A percentile compares a stretch with the other conserved stretches of the same genome.
These are phyloP conservation scores for Macaranga tanarius DNA, from an alignment of 441 rosid genomes.

Conservation along the genomic window DNA sequence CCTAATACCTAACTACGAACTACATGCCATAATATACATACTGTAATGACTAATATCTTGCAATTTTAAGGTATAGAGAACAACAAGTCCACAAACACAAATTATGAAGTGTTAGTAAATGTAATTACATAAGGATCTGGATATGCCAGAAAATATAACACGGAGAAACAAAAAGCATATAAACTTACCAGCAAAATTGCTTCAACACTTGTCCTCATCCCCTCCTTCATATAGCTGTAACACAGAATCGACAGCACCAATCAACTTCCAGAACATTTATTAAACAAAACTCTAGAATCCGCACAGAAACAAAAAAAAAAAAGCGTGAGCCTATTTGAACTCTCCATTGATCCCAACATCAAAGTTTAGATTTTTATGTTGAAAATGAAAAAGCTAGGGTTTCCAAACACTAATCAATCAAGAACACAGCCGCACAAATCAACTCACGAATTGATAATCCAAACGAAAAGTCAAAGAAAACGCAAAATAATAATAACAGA, in stretches of 20 bases:
- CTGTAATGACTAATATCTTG: no score
- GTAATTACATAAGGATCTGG: no score
- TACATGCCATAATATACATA: no score
- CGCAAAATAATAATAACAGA: neutral
- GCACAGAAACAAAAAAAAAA: no score
- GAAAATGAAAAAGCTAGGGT: slow-evolving; percentile 5
- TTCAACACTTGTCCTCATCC: slow-evolving; percentile 98
- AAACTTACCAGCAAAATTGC: slow-evolving; percentile 82
- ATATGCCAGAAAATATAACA: no score
- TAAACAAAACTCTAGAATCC: neutral
- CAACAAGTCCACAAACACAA: neutral
- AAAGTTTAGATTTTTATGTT: neutral
- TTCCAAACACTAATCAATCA: slow-evolving; percentile 5
- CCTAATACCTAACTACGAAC: neutral
- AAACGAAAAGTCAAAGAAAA: neutral
- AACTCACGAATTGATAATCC: neutral
- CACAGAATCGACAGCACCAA: slow-evolving; percentile 14
- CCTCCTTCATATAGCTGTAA: slow-evolving; percentile 91
- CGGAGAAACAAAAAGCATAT: no score
- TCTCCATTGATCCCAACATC: neutral
- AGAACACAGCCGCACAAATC: neutral
- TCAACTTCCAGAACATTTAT: slow-evolving; percentile 3
- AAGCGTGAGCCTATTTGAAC: no score
- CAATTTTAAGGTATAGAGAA: neutral
- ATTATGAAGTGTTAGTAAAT: no score